A percentile compares a stretch with the other conserved stretches of the same genome.
phyloP scores from a whole-genome alignment of 2,329 filamentous ascomycete genomes.

The Pseudopithomyces chartarum region DNA sequence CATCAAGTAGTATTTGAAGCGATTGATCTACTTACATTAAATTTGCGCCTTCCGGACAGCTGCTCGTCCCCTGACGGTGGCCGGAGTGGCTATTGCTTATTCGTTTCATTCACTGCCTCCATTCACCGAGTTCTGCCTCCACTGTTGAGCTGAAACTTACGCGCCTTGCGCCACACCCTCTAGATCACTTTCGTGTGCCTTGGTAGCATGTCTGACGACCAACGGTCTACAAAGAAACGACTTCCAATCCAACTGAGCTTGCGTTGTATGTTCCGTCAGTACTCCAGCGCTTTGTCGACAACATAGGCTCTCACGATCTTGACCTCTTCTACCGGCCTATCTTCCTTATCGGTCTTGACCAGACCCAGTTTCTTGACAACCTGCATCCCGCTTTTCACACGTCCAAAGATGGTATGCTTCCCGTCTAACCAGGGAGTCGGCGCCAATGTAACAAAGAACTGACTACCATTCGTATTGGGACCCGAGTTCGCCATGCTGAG shows the following conservation, averaged over 20 bases:
- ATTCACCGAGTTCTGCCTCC: too few species aligned
- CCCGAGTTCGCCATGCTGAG: conserved; percentile 96
- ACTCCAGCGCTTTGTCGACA: conserved; percentile 58
- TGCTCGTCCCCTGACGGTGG: not conserved
- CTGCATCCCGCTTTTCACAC: conserved; percentile 81
- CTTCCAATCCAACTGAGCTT: not conserved
- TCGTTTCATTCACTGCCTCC: too few species aligned
- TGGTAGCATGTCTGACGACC: too few species aligned
- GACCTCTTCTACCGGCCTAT: conserved; percentile 80
- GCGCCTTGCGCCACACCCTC: too few species aligned
- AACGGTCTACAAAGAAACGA: too few species aligned
- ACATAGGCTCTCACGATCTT: conserved; percentile 77
- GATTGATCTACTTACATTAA: not conserved
- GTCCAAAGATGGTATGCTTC: conserved; percentile 95
- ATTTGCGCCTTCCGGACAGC: not conserved
- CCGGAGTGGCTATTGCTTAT: too few species aligned
- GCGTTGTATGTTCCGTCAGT: not conserved
- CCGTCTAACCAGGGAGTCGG: conserved; percentile 96
- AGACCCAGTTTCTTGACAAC: conserved; percentile 87
- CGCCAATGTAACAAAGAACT: conserved; percentile 95
- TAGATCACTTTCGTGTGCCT: too few species aligned
- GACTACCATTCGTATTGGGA: conserved; percentile 89
- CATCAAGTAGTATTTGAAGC: not conserved
- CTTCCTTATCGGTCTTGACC: conserved; percentile 81
- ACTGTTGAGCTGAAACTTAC: too few species aligned